phyloP scores from a whole-genome alignment of 1,284 basidiomycete genomes.

The Ganoderma resinaceum region DNA sequence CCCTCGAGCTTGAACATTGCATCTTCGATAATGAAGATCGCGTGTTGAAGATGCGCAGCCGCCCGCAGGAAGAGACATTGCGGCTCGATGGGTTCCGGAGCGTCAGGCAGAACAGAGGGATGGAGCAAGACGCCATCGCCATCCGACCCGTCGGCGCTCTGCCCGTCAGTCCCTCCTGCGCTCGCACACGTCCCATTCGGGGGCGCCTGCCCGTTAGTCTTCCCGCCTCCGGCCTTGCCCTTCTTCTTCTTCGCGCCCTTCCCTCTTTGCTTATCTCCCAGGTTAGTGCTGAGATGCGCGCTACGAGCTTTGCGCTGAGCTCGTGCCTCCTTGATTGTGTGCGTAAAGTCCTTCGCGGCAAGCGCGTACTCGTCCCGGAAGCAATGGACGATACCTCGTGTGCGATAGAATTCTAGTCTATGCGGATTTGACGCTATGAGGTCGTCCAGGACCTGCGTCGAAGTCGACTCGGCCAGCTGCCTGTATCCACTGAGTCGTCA shows the following conservation, averaged over 20 bases:
- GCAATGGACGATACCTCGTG: conserved; percentile 82
- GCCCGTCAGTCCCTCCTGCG: conserved; percentile 45
- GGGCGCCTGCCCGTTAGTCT: conserved; percentile 68
- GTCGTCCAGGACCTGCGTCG: conserved; percentile 74
- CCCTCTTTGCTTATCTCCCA: conserved; percentile 48
- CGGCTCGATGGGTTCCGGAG: conserved; percentile 82
- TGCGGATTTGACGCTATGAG: conserved; percentile 76
- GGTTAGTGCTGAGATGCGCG: conserved; percentile 52
- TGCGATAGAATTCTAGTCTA: conserved; percentile 80
- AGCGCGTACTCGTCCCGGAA: conserved; percentile 81
- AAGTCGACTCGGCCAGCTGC: conserved; percentile 82
- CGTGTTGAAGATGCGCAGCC: conserved; percentile 79
- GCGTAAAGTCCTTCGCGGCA: conserved; percentile 79
- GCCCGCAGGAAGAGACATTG: conserved; percentile 84
- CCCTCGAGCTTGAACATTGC: conserved; percentile 73
- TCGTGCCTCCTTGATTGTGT: conserved; percentile 77
- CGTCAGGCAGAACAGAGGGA: conserved; percentile 71
- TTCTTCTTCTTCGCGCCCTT: conserved; percentile 64
- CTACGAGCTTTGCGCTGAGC: conserved; percentile 66
- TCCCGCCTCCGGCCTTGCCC: conserved; percentile 42
- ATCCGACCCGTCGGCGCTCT: conserved; percentile 53
- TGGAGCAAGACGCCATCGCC: conserved; percentile 62
- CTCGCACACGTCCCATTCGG: conserved; percentile 62
- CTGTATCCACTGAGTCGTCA: conserved; percentile 44
- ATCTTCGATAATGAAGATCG: conserved; percentile 73